Evolutionary conservation across 306 rosid genomes (phyloP), one percentile per base, ranked within the genome.

Genomic region (Elaeagnus macrophylla): DNA sequence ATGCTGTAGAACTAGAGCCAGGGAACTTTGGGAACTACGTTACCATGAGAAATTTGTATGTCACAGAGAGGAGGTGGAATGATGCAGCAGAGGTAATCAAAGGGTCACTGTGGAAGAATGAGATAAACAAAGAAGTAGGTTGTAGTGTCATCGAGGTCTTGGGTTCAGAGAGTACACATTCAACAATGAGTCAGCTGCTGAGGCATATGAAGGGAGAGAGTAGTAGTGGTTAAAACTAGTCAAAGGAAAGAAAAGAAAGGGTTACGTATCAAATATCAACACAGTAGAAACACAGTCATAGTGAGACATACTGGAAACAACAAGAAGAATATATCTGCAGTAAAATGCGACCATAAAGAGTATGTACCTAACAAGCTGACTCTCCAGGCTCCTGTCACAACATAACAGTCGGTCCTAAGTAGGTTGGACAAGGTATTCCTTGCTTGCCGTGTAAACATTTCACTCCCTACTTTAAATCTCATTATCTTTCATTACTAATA

Each of bases 1-100:
- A 73, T 56, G 81, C 78, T 0, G 69, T 48, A 53, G 51, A 72
- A 48, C 40, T 59, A 53, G 85, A 80, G 57, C 73, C 76, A 46
- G 54, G 41, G 18, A 62, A 65, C 47, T 70, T 60, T n/a, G 85
- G 88, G 39, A 70, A 83, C 56, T 81, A 81, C 32, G 77, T 83
- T 32, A 62, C 74, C 59, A 46, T 81, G 62, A 81, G 93, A 76
- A 81, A 86, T 56, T 48, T 86, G 77, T 86, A 81, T 47, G 83
- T 81, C 8, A 57, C 64, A 0, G 78, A 56, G 53, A 68, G 62
- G 57, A 81, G 84, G 62, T 86, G 95, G 95, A 63, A 19, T 46
- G 86, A 81, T 55, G 77, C 60, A 51, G 77, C 60, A 51, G 88
- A 80, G 65, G 75, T 60, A 66, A 68, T 78, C 38, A 77, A 83